Percentiles rank a stretch among this genome's conserved stretches.
These are phyloP conservation scores for Apium graveolens DNA, from an alignment of 129 eudicot species.

Conservation along the genomic window DNA sequence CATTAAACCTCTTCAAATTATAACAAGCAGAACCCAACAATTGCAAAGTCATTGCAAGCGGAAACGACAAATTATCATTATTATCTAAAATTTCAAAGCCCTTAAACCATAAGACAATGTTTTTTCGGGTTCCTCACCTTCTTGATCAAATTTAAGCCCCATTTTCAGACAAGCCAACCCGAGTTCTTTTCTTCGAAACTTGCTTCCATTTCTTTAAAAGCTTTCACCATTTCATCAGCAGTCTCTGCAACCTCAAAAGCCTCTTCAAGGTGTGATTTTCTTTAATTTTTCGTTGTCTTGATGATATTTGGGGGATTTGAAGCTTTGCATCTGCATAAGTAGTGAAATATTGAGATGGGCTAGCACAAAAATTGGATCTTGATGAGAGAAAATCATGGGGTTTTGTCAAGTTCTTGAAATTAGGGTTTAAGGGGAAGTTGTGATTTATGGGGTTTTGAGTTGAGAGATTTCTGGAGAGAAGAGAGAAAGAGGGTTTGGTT, in stretches of 20 bases:
- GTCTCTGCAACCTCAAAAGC: slow-evolving; percentile 75
- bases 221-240: slow-evolving; percentile 53
- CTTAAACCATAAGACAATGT: slow-evolving; percentile 47
- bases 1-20: slow-evolving; percentile 61
- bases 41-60: slow-evolving; percentile 82
- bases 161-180: slow-evolving; percentile 70
- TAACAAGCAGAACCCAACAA: slow-evolving; percentile 68
- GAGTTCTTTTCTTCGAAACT: slow-evolving; percentile 49
- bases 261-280: slow-evolving; percentile 59
- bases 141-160: slow-evolving; percentile 71
- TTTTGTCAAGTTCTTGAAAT: slow-evolving; percentile 30
- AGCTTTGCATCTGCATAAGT: slow-evolving; percentile 37
- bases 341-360: slow-evolving; percentile 42
- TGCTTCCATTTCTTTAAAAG: slow-evolving; percentile 51
- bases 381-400: slow-evolving; percentile 23
- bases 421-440: slow-evolving; percentile 24
- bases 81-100: slow-evolving; percentile 48
- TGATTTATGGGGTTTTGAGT: slow-evolving; percentile 16
- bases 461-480: slow-evolving; percentile 25
- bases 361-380: slow-evolving; percentile 16
- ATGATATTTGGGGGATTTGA: slow-evolving; percentile 32
- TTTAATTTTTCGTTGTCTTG: slow-evolving; percentile 59
- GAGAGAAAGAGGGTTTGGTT: slow-evolving; percentile 23
- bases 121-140: slow-evolving; percentile 75
- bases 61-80: slow-evolving; percentile 32